These are phyloP conservation scores for Phytophthora foliorum DNA, from an alignment of 352 stramenopile genomes.

Conservation along the genomic window DNA sequence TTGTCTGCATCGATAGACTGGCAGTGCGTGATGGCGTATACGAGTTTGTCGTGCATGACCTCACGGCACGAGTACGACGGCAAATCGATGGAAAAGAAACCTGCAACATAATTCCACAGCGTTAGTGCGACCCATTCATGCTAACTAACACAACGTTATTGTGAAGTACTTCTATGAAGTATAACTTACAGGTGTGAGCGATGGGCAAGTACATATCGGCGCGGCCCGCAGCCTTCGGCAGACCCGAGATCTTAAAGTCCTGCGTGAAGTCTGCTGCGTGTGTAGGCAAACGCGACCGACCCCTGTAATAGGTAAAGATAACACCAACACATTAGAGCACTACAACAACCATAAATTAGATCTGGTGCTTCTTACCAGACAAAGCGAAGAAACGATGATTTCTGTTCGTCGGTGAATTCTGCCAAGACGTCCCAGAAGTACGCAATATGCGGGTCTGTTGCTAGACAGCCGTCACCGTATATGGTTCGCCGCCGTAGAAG, in stretches of 20 bases:
- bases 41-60: slow-evolving; percentile 85
- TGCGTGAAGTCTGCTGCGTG: slow-evolving; percentile 91
- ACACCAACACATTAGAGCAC: slow-evolving; percentile 18
- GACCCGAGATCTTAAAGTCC: slow-evolving; percentile 90
- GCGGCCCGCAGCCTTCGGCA: slow-evolving; percentile 79
- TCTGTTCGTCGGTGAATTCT: slow-evolving; percentile 91
- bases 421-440: slow-evolving; percentile 93
- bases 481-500: slow-evolving; percentile 89
- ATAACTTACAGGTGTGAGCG: slow-evolving; percentile 82
- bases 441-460: slow-evolving; percentile 87
- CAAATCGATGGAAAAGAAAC: slow-evolving; percentile 92
- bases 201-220: slow-evolving; percentile 89
- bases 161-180: not conserved
- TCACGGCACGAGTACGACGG: slow-evolving; percentile 78
- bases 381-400: slow-evolving; percentile 91
- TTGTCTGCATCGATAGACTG: slow-evolving; percentile 91
- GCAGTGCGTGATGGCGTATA: slow-evolving; percentile 92
- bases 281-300: slow-evolving; percentile 90
- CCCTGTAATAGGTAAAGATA: slow-evolving; percentile 43
- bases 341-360: not conserved
- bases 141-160: not conserved
- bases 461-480: slow-evolving; percentile 91
- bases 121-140: slow-evolving; percentile 4
- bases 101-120: slow-evolving; percentile 30
- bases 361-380: slow-evolving; percentile 67